Base-by-base conservation (phyloP, 208 protist genomes). In the Acanthamoeba royreba region DNA sequence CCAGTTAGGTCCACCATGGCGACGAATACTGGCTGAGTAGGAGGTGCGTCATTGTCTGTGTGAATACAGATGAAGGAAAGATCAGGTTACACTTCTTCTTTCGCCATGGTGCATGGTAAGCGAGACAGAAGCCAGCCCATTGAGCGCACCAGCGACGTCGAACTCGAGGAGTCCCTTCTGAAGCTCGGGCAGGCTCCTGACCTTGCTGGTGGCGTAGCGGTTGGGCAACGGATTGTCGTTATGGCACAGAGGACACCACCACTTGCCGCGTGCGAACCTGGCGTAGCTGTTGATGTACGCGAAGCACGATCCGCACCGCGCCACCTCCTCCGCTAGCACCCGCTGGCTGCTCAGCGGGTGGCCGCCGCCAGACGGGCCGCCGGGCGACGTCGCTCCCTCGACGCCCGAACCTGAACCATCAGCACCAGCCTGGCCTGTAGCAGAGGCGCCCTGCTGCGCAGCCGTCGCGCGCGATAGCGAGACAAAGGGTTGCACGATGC, bases 281-380 rank as follows among this genome's bases (percentile, higher is more conserved):
- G 87, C 87, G 87, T 81, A 77, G 58, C 40, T 33, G 87, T 92
- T 92, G 52, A 92, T 92, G 87, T 92, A 92, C 3, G 61, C 87
- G 43, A 92, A 92, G 58, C 87, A 92, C 58, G 40, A 52, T 61
- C 79, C 58, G 43, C 87, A 92, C 58, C 87, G 52, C 40, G 87
- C 87, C 11, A 92, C 43, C 42, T 4, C 25, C n/a, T 72, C 52
- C 1, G 61, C 87, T 15, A 38, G 72, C n/a, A 79, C 87, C 49
- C 63, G 55, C 25, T 46, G 42, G 49, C 49, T 55, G 42, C 15
- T 43, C 4, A 13, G 9, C 17, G 69, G 33, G 47, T 35, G 35
- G 83, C 19, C 42, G 28, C 81, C n/a, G n/a, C n/a, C n/a, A n/a
- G n/a, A n/a, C n/a, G n/a, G n/a, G n/a, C n/a, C n/a, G n/a, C n/a